Evolutionary conservation across 805 yeast species (phyloP).

Genomic region (Saccharomycopsis malanga): DNA sequence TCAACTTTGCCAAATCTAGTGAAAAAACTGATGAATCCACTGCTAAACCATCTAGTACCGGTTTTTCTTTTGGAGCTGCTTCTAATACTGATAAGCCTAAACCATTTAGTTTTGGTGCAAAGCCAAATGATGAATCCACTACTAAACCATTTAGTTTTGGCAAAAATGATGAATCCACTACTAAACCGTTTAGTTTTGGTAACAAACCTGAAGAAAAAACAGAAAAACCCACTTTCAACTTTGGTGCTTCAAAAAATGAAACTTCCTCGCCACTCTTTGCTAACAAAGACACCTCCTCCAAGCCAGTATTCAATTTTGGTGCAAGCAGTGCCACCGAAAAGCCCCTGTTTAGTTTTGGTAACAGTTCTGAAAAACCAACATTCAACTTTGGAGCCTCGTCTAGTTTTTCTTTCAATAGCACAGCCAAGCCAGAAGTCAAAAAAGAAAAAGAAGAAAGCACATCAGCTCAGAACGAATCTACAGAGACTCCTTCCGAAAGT

Average conservation of each 20-base stretch:
- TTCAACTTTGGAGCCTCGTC: neutral
- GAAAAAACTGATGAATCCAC: neutral
- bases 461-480: neutral
- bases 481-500: neutral
- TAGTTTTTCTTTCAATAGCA: too few relatives aligned
- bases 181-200: constrained; percentile 11
- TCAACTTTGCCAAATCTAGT: too few relatives aligned
- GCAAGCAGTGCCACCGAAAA: neutral
- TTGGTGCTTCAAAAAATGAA: constrained; percentile 8
- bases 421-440: neutral
- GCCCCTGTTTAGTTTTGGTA: neutral
- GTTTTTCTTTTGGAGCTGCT: neutral
- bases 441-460: neutral
- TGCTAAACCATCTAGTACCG: neutral
- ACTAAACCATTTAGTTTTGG: constrained; percentile 13
- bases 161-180: neutral
- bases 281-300: neutral
- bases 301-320: constrained; percentile 15
- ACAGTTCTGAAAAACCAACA: neutral
- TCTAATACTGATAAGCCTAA: neutral
- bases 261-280: constrained; percentile 1
- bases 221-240: constrained; percentile 3
- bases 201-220: neutral
- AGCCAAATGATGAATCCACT: neutral
- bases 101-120: constrained; percentile 1